Evolutionary conservation across 768 basidiomycete species (phyloP).

Genomic region (Leccinum incarnatum): DNA sequence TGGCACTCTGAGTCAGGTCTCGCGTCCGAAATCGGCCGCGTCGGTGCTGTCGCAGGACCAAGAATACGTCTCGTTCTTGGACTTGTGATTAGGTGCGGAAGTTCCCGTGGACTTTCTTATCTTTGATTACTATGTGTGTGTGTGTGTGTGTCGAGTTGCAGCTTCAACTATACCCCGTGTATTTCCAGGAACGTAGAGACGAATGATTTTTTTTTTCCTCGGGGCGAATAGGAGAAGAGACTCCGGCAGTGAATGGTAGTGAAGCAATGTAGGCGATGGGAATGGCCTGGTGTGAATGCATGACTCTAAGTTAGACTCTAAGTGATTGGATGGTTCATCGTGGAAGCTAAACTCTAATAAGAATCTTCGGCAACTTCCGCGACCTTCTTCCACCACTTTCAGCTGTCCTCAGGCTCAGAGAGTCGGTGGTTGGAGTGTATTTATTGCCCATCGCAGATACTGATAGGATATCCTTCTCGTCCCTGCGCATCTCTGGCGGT

Average conservation of each 20-base stretch:
- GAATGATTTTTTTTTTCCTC: neutral
- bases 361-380: neutral
- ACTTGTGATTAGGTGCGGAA: slow-evolving; percentile 12
- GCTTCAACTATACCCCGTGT: neutral
- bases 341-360: too few species aligned
- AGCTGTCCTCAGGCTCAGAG: too few species aligned
- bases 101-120: neutral
- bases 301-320: too few species aligned
- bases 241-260: neutral
- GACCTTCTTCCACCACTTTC: neutral
- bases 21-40: neutral
- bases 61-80: slow-evolving; percentile 29
- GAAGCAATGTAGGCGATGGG: neutral
- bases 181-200: neutral
- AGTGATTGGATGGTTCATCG: too few species aligned
- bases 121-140: neutral
- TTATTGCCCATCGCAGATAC: too few species aligned
- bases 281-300: neutral
- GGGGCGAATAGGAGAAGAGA: neutral
- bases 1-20: neutral
- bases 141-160: neutral
- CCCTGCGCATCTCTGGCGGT: neutral
- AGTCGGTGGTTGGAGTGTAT: too few species aligned
- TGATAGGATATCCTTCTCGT: neutral
- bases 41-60: slow-evolving; percentile 11